Conservation (phyloP, 2,329 filamentous ascomycete genomes). For the Diaporthe batatas region DNA sequence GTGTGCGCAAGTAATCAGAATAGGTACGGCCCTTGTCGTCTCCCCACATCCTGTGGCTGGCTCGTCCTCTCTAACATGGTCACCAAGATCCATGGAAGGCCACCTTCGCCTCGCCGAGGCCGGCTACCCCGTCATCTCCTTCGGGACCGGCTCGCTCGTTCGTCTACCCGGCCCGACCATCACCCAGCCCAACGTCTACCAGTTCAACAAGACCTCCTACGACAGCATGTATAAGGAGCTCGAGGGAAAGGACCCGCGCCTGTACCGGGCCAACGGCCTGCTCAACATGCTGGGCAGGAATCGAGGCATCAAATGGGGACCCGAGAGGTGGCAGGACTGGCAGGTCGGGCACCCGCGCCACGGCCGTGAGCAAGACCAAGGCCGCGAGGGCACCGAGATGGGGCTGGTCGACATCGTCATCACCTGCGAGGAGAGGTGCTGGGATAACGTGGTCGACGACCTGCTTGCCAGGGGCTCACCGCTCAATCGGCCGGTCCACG, state of each 20-base stretch:
- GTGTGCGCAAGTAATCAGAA: conserved; percentile 99
- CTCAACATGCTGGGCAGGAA: conserved; percentile 97
- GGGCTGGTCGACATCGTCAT: conserved; percentile 95
- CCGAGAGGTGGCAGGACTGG: conserved; percentile 99
- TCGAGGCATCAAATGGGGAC: conserved; percentile 91
- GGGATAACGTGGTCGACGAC: conserved; percentile 97
- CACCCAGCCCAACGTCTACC: conserved; percentile 95
- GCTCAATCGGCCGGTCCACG: conserved; percentile 92
- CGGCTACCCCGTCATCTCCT: conserved; percentile 95
- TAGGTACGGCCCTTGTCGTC: conserved; percentile 67
- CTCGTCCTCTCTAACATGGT: conserved; percentile 40
- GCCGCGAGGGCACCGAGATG: conserved; percentile 84
- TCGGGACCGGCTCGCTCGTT: conserved; percentile 95
- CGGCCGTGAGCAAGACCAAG: conserved; percentile 81
- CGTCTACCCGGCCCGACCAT: conserved; percentile 92
- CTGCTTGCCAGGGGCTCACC: conserved; percentile 86
- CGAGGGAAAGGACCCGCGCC: conserved; percentile 82
- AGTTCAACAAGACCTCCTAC: conserved; percentile 98
- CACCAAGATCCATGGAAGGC: conserved; percentile 93
- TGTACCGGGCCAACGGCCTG: conserved; percentile 93
- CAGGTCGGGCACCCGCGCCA: conserved; percentile 85
- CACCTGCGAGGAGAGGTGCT: conserved; percentile 97
- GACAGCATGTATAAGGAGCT: conserved; percentile 95
- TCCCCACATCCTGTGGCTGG: background rate
- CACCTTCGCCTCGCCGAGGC: conserved; percentile 90